These are phyloP conservation scores for Terana coerulea DNA, from an alignment of 768 basidiomycete species.

Conservation along the genomic window DNA sequence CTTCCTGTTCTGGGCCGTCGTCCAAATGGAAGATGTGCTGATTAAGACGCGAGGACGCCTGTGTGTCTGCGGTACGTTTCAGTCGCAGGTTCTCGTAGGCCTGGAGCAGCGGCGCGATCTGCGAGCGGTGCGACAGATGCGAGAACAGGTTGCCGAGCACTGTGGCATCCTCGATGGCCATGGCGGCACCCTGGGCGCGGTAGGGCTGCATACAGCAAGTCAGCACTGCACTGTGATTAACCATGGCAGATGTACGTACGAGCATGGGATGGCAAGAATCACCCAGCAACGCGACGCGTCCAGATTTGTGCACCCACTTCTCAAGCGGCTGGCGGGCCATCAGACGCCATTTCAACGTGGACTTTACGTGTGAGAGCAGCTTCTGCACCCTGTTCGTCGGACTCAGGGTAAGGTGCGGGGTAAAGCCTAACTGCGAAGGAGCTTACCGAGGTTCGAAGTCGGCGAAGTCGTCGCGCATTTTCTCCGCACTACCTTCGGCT, in stretches of 20 bases:
- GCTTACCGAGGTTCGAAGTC: slow-evolving; percentile 39
- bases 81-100: slow-evolving; percentile 53
- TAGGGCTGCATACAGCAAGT: slow-evolving; percentile 29
- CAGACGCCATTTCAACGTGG: slow-evolving; percentile 39
- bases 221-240: not conserved
- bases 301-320: slow-evolving; percentile 35
- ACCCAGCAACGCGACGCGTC: slow-evolving; percentile 33
- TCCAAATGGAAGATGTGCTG: slow-evolving; percentile 51
- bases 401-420: no score
- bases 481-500: slow-evolving; percentile 37
- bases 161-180: slow-evolving; percentile 49
- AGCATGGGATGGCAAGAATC: slow-evolving; percentile 44
- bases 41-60: slow-evolving; percentile 46
- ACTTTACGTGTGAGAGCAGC: slow-evolving; percentile 31
- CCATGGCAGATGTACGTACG: slow-evolving; percentile 18
- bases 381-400: slow-evolving; percentile 29
- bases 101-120: slow-evolving; percentile 42
- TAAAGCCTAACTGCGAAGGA: no score
- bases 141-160: slow-evolving; percentile 47
- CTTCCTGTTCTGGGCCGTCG: slow-evolving; percentile 50
- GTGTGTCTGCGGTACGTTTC: slow-evolving; percentile 45
- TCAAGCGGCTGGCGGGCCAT: slow-evolving; percentile 39
- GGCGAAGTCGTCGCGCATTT: slow-evolving; percentile 38
- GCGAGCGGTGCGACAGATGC: slow-evolving; percentile 35
- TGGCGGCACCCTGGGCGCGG: slow-evolving; percentile 40